Evolutionary conservation across 73 alveolate genomes (phyloP).

Genomic region (Paramecium sexaurelia): DNA sequence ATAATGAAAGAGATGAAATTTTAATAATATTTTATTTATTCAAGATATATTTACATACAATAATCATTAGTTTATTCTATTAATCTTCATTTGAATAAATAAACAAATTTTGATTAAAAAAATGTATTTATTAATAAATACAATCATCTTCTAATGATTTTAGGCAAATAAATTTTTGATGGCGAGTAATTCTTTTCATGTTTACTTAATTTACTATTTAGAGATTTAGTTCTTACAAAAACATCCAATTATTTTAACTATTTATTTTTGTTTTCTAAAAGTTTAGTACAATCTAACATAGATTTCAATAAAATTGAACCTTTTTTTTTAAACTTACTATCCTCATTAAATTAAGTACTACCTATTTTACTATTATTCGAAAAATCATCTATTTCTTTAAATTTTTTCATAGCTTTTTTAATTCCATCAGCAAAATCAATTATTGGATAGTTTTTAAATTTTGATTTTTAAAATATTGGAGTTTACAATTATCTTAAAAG

Average conservation of each 20-base stretch:
- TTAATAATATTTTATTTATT: neutral
- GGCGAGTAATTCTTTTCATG: neutral
- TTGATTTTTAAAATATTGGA: neutral
- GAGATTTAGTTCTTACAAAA: neutral
- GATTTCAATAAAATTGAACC: neutral
- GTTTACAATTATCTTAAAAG: neutral
- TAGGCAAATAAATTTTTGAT: neutral
- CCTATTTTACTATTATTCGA: neutral
- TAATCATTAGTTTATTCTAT: no score
- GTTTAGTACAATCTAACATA: neutral
- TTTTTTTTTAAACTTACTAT: neutral
- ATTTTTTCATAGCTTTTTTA: neutral
- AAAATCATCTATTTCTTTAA: neutral
- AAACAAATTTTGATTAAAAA: no score
- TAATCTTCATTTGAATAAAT: neutral
- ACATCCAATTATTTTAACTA: neutral
- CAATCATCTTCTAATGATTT: neutral
- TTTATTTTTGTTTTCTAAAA: neutral
- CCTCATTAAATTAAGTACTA: neutral
- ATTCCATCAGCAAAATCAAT: slow-evolving; percentile 14
- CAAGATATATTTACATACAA: neutral
- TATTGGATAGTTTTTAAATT: neutral
- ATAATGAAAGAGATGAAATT: neutral
- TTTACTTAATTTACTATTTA: neutral
- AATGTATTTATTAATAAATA: neutral